A percentile compares a stretch with the other conserved stretches of the same genome.
phyloP scores from a whole-genome alignment of 805 yeast species.

The Monosporozyma solicola region DNA sequence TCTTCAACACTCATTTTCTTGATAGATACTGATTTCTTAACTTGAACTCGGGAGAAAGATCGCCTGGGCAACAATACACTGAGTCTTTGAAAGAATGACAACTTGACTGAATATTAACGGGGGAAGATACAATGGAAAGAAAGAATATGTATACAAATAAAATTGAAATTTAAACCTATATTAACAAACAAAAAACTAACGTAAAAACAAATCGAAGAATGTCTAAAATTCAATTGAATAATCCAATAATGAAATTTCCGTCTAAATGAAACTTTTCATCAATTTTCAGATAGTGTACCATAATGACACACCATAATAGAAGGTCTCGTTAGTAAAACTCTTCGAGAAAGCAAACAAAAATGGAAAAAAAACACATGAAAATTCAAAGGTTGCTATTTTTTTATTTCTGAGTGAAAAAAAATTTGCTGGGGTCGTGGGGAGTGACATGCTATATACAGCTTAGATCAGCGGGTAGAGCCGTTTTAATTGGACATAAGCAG shows the following conservation, averaged over 20 bases:
- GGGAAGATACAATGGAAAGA: neutral
- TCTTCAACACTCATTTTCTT: constrained; percentile 29
- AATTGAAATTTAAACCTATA: neutral
- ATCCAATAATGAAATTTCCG: neutral
- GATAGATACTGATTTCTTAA: constrained; percentile 22
- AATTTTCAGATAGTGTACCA: neutral
- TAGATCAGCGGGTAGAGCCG: neutral
- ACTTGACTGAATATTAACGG: constrained; percentile 3
- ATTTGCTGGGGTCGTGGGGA: neutral
- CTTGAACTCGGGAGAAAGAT: constrained; percentile 16
- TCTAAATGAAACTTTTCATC: neutral
- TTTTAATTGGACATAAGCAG: neutral
- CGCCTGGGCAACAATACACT: constrained; percentile 13
- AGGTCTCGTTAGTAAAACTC: neutral
- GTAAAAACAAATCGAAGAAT: neutral
- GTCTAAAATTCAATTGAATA: neutral
- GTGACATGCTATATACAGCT: neutral
- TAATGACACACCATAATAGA: neutral
- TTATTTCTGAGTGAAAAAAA: neutral
- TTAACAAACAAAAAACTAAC: neutral
- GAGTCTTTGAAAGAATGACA: constrained; percentile 4
- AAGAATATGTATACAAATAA: neutral
- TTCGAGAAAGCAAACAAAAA: neutral
- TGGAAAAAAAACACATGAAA: neutral
- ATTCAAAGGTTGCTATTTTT: neutral